Evolutionary conservation across 139 green algal species (phyloP).

Genomic region (Gonium pectorale): DNA sequence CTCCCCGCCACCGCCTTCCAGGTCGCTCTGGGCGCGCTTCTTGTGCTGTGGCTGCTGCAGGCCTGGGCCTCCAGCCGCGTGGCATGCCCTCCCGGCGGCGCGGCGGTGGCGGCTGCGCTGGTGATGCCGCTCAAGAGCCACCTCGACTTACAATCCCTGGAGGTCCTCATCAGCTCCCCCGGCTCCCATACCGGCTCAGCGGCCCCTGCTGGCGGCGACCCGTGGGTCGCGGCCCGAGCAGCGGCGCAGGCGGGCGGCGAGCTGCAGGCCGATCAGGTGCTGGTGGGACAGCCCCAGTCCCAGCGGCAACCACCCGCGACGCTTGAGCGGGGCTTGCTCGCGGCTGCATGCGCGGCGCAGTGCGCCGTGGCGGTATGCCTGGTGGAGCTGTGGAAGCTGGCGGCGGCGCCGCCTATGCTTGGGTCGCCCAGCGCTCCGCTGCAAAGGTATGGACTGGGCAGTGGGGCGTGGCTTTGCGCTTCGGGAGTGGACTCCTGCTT

Average conservation of each 20-base stretch:
- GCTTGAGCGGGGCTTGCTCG: not conserved
- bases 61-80: not conserved
- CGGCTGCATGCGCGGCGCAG: not conserved
- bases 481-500: too few species aligned
- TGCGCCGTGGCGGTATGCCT: not conserved
- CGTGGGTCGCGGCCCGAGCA: not conserved
- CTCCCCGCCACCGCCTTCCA: not conserved
- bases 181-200: not conserved
- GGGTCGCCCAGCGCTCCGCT: too few species aligned
- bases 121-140: constrained; percentile 11
- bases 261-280: not conserved
- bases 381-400: not conserved
- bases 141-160: not conserved
- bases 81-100: not conserved
- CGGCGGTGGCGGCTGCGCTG: not conserved
- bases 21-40: constrained; percentile 2
- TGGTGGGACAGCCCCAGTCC: not conserved
- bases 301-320: too few species aligned
- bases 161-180: not conserved
- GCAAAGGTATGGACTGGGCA: too few species aligned
- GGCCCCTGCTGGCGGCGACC: not conserved
- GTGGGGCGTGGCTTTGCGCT: too few species aligned
- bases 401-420: too few species aligned
- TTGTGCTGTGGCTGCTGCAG: constrained; percentile 31
- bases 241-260: too few species aligned